Conservation (phyloP, 1,284 basidiomycete species). For the Irpex lacteus region DNA sequence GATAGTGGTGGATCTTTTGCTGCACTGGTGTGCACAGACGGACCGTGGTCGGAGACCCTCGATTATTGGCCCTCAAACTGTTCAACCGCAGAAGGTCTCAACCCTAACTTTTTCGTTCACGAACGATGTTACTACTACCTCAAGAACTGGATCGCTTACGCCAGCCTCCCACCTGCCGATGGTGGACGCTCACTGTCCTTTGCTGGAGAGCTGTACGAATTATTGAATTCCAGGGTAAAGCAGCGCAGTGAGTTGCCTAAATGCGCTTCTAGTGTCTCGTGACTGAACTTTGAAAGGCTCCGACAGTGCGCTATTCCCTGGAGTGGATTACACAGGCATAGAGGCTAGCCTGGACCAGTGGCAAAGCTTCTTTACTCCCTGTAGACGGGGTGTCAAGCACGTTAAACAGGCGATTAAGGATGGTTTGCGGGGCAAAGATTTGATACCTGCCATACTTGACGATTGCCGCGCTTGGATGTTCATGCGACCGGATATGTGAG, state of each 20-base stretch:
- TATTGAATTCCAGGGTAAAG: constrained; percentile 8
- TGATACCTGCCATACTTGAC: constrained; percentile 6
- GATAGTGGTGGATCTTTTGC: constrained; percentile 2
- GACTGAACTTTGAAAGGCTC: background rate
- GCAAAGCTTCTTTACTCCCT: constrained; percentile 6
- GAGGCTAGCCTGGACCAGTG: constrained; percentile 10
- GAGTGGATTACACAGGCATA: constrained; percentile 12
- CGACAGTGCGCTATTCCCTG: constrained; percentile 4
- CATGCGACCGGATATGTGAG: constrained; percentile 13
- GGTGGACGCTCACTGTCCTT: background rate
- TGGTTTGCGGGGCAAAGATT: constrained; percentile 8
- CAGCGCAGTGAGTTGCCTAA: background rate
- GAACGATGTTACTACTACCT: constrained; percentile 9
- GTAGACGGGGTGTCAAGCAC: constrained; percentile 5
- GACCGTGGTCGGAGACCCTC: background rate
- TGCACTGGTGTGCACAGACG: background rate
- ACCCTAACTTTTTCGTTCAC: constrained; percentile 6
- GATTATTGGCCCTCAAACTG: background rate
- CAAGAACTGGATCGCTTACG: constrained; percentile 1
- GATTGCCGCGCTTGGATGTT: constrained; percentile 15
- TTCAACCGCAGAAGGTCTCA: constrained; percentile 3
- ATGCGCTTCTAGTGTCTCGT: background rate
- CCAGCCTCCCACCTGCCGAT: background rate
- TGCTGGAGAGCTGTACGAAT: constrained; percentile 12
- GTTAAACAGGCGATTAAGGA: background rate